Evolutionary conservation across 352 stramenopile genomes (phyloP).

Genomic region (Globisporangium barbulae): DNA sequence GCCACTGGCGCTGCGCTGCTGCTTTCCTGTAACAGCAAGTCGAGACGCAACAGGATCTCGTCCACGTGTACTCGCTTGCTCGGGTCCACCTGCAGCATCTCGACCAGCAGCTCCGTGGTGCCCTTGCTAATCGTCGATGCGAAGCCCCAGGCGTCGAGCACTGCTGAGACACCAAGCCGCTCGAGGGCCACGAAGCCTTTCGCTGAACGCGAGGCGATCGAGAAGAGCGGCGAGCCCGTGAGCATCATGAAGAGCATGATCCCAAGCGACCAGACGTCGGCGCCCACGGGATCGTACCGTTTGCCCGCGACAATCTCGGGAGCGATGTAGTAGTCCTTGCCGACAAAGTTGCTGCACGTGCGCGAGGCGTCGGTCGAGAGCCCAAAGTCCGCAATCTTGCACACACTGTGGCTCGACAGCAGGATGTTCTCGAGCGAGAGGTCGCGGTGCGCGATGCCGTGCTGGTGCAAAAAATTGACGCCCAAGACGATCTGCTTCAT

Average conservation of each 20-base stretch:
- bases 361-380: conserved; percentile 21
- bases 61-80: background rate
- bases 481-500: conserved; percentile 6
- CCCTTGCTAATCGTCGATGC: background rate
- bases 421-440: conserved; percentile 61
- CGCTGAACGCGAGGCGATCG: background rate
- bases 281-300: conserved; percentile 49
- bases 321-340: conserved; percentile 55
- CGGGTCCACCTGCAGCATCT: conserved; percentile 27
- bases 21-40: background rate
- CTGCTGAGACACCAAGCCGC: background rate
- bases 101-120: conserved; percentile 18
- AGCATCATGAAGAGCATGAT: conserved; percentile 71
- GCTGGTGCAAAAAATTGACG: conserved; percentile 12
- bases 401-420: conserved; percentile 22
- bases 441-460: conserved; percentile 44
- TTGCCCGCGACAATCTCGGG: conserved; percentile 36
- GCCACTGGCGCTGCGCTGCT: no score
- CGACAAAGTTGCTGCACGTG: conserved; percentile 29
- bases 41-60: background rate
- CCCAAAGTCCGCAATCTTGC: conserved; percentile 58
- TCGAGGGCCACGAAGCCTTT: conserved; percentile 7
- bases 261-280: conserved; percentile 71
- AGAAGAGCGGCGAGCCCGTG: conserved; percentile 47
- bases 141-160: conserved; percentile 27